phyloP scores from a whole-genome alignment of 768 basidiomycete genomes.

The Vararia minispora region DNA sequence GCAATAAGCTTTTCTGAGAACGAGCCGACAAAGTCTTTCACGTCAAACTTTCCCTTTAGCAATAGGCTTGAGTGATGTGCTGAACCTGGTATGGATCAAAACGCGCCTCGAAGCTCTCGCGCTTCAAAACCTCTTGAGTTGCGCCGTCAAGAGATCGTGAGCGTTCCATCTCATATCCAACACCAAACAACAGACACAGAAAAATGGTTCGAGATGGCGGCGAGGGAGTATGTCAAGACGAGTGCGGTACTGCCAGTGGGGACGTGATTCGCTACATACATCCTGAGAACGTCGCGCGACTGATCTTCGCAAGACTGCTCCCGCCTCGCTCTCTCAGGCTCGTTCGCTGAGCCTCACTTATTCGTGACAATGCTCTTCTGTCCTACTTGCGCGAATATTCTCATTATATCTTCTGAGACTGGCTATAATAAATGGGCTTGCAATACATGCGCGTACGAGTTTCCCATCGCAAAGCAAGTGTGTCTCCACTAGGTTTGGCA shows the following conservation, averaged over 20 bases:
- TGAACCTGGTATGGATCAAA: not conserved
- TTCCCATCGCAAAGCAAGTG: constrained; percentile 80
- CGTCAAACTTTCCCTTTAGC: constrained; percentile 75
- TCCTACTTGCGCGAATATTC: constrained; percentile 85
- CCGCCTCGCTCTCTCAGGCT: too few relatives aligned
- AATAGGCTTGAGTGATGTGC: not conserved
- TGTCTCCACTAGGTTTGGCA: constrained; percentile 6
- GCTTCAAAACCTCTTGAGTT: constrained; percentile 4
- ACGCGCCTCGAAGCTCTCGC: constrained; percentile 11
- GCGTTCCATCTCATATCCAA: too few relatives aligned
- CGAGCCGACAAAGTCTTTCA: constrained; percentile 78
- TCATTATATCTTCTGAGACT: constrained; percentile 65
- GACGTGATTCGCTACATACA: too few relatives aligned
- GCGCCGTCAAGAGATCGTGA: too few relatives aligned
- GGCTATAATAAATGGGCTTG: constrained; percentile 91
- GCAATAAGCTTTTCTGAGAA: constrained; percentile 83
- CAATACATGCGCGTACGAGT: constrained; percentile 91
- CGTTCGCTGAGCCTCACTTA: too few relatives aligned
- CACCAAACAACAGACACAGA: too few relatives aligned
- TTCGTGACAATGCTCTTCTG: constrained; percentile 76
- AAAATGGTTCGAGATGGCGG: too few relatives aligned
- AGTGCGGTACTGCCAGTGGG: too few relatives aligned
- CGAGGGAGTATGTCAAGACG: too few relatives aligned
- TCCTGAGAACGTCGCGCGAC: too few relatives aligned
- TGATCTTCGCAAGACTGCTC: too few relatives aligned